These are phyloP conservation scores for Arachis hypogaea DNA, from an alignment of 306 rosid genomes.

Conservation along the genomic window DNA sequence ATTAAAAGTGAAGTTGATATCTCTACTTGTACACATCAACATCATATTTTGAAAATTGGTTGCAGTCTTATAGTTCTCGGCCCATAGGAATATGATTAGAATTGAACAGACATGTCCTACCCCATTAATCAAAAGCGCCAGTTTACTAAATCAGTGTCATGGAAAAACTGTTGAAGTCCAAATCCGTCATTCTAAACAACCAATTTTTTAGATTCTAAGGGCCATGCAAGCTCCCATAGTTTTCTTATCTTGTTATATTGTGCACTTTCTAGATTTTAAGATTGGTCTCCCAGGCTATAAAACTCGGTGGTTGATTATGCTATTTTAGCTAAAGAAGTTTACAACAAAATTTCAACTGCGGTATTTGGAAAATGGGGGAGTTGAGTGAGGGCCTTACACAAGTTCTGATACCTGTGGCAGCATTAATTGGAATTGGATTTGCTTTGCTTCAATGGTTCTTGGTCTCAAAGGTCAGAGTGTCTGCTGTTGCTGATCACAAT, in stretches of 20 bases:
- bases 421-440: constrained; percentile 61
- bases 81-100: constrained; percentile 1
- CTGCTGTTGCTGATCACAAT: constrained; percentile 28
- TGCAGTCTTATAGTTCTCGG: background rate
- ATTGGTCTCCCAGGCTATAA: constrained; percentile 12
- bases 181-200: constrained; percentile 54
- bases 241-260: background rate
- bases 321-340: constrained; percentile 17
- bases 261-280: background rate
- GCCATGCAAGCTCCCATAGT: constrained; percentile 23
- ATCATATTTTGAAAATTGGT: background rate
- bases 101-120: constrained; percentile 31
- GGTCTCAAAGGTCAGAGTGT: constrained; percentile 60
- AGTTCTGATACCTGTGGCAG: constrained; percentile 61
- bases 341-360: constrained; percentile 18
- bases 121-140: constrained; percentile 50
- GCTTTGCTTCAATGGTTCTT: constrained; percentile 70
- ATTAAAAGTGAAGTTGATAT: background rate
- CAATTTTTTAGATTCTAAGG: constrained; percentile 33
- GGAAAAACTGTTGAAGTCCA: constrained; percentile 19
- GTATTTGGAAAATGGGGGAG: constrained; percentile 52
- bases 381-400: constrained; percentile 60
- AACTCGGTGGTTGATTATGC: constrained; percentile 25
- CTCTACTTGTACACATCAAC: background rate
- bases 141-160: constrained; percentile 33